These are phyloP conservation scores for Borealophlyctis nickersoniae DNA, from an alignment of 192 early-diverging fungal species.

Conservation along the genomic window DNA sequence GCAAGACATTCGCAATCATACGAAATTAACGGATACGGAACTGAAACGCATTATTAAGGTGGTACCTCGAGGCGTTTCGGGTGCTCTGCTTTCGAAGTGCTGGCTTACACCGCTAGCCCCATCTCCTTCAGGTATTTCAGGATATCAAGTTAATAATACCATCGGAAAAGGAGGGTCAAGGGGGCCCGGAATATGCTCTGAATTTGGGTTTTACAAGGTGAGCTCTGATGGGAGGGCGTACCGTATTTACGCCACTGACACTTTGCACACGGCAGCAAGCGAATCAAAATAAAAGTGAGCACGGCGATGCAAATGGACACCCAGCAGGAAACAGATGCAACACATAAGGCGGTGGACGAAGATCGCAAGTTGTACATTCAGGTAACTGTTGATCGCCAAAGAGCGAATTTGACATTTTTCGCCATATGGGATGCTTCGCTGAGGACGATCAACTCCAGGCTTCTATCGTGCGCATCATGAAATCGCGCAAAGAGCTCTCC, in stretches of 20 bases:
- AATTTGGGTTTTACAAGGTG: conserved; percentile 59
- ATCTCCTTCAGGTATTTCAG: conserved; percentile 43
- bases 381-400: conserved; percentile 26
- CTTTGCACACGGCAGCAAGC: conserved; percentile 59
- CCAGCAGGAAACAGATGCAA: conserved; percentile 57
- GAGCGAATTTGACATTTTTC: neutral
- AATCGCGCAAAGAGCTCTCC: conserved; percentile 61
- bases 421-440: neutral
- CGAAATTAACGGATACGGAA: conserved; percentile 53
- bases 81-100: too few relatives aligned
- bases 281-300: conserved; percentile 75
- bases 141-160: conserved; percentile 49
- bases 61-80: conserved; percentile 1
- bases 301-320: conserved; percentile 58
- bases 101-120: too few relatives aligned
- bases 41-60: conserved; percentile 59
- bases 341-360: conserved; percentile 67
- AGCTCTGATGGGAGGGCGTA: neutral
- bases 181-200: conserved; percentile 29
- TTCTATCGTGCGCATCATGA: conserved; percentile 86
- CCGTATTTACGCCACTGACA: conserved; percentile 9
- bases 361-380: conserved; percentile 74
- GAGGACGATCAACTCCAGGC: conserved; percentile 42
- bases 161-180: conserved; percentile 12
- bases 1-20: conserved; percentile 54